These are phyloP conservation scores for Plantago coronopus DNA, from an alignment of 305 asterid genomes.

Conservation along the genomic window DNA sequence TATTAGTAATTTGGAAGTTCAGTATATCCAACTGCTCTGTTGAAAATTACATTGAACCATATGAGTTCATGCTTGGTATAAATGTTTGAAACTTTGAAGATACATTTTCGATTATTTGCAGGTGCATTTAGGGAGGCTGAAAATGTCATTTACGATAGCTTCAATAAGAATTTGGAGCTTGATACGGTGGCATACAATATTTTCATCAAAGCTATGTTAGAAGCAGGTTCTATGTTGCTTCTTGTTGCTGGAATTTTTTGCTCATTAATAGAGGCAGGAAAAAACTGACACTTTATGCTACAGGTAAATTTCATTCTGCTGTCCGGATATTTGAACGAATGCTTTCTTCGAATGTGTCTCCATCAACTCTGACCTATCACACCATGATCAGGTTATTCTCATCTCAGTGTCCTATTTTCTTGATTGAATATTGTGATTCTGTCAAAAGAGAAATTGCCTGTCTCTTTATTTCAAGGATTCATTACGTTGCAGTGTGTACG, in stretches of 20 bases:
- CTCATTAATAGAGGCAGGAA: conserved; percentile 11
- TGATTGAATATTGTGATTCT: conserved; percentile 1
- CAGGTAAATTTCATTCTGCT: conserved; percentile 79
- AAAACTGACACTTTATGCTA: conserved; percentile 23
- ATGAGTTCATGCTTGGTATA: neutral
- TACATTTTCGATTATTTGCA: conserved; percentile 31
- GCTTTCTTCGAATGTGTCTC: conserved; percentile 54
- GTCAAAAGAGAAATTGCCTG: conserved; percentile 9
- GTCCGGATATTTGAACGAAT: conserved; percentile 66
- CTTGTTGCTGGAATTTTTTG: conserved; percentile 2
- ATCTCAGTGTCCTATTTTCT: conserved; percentile 5
- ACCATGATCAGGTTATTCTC: conserved; percentile 81
- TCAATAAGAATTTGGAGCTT: conserved; percentile 58
- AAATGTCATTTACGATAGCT: conserved; percentile 52
- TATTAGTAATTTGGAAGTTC: neutral
- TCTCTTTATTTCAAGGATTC: conserved; percentile 21
- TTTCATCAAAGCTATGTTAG: conserved; percentile 81
- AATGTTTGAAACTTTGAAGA: conserved; percentile 11
- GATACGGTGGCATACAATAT: conserved; percentile 94
- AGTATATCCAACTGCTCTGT: neutral
- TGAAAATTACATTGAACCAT: conserved; percentile 6
- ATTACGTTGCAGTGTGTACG: conserved; percentile 66
- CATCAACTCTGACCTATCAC: conserved; percentile 75
- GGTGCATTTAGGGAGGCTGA: conserved; percentile 60
- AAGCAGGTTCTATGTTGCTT: conserved; percentile 56